Evolutionary conservation across 352 stramenopile species (phyloP).

Genomic region (Globisporangium splendens): DNA sequence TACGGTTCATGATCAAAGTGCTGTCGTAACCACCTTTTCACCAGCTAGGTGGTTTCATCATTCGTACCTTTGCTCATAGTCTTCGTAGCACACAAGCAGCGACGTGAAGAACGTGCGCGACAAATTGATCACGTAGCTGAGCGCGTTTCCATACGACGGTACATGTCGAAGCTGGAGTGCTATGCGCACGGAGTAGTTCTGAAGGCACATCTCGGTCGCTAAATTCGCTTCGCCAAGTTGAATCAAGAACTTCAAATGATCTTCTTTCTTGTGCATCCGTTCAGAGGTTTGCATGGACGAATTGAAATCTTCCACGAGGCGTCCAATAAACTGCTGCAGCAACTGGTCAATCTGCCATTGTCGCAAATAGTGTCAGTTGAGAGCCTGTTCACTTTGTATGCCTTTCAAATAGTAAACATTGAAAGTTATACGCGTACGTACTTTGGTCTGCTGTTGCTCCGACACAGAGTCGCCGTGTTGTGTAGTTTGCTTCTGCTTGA

Average conservation of each 20-base stretch:
- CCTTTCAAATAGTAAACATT: no score
- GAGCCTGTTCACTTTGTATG: no score
- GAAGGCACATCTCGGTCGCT: conserved; percentile 76
- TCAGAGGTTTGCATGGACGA: conserved; percentile 72
- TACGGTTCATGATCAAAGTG: no score
- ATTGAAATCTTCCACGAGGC: conserved; percentile 75
- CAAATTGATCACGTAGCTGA: conserved; percentile 83
- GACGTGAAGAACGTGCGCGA: conserved; percentile 86
- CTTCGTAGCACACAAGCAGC: conserved; percentile 77
- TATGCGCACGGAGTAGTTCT: conserved; percentile 80
- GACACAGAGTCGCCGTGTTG: conserved; percentile 31
- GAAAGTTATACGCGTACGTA: conserved; percentile 12
- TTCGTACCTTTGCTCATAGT: conserved; percentile 64
- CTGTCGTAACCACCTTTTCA: no score
- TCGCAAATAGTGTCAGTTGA: background rate
- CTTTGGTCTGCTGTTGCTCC: conserved; percentile 38
- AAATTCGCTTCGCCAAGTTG: conserved; percentile 59
- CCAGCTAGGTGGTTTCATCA: background rate
- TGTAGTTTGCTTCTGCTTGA: conserved; percentile 32
- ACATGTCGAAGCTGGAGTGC: conserved; percentile 72
- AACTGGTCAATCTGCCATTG: conserved; percentile 42
- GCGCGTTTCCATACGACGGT: conserved; percentile 61
- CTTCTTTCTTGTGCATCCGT: conserved; percentile 80
- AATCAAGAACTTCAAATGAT: conserved; percentile 74
- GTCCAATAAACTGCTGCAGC: conserved; percentile 46